Evolutionary conservation across 345 rosid species (phyloP), one percentile per base, ranked within the genome.

Genomic region (Bruguiera sexangula): DNA sequence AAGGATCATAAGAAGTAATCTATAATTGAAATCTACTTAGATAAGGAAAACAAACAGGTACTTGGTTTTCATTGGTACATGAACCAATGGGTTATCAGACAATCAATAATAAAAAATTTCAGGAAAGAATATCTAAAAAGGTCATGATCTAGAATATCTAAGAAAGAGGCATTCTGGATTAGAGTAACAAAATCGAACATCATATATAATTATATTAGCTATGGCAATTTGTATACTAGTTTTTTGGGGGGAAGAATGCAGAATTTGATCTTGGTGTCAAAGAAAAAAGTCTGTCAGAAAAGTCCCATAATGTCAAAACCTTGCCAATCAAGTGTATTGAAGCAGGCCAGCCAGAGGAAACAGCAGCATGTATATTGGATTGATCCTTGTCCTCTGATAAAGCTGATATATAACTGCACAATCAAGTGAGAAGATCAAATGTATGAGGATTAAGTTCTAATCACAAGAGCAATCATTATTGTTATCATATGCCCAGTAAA

Each of bases 311-410:
- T 5, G 64, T 10, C 46, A 66, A 30, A 77, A 94, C 98, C 97
- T 91, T 94, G 54, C 98, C 98, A 67, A 94, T 88, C 83, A 94
- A 82, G 81, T 94, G 98, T 62, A 94, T 74, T 46, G 98, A 89
- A 60, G 96, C 93, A 59, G 98, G 98, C 98, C 98, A 94, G 66
- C 97, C 97, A 22, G 82, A 81, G 67, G 93, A 82, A 75, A 91
- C 80, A 18, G 89, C 94, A 64, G 69, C 79, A 60, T 85, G 87
- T 72, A 94, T 80, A 82, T 71, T 80, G 55, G 79, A 85, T 50
- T 79, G 86, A 64, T 83, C 84, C 19, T 73, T 80, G 65, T 76
- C 83, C 69, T 82, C 93, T 54, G 87, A 83, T 69, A 91, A 69
- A 74, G 98, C 98, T 65, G 98, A 87, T 79, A 94, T 82, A 69